Evolutionary conservation across 1,139 yeast genomes (phyloP).

Genomic region (Blastobotrys ciferrii): DNA sequence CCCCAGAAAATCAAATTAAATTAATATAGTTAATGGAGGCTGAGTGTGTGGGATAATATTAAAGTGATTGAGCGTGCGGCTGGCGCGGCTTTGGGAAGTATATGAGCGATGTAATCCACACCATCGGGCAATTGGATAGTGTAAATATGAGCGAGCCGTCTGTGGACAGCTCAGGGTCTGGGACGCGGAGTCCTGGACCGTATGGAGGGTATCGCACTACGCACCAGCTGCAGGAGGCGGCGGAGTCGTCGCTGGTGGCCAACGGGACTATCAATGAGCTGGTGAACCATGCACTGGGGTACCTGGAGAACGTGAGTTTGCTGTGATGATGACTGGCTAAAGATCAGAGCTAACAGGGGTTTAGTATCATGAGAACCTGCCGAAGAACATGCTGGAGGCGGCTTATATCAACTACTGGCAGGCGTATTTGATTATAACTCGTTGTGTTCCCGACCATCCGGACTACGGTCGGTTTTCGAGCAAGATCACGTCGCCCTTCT

Average conservation of each 20-base stretch:
- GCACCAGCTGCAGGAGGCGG: slow-evolving; percentile 23
- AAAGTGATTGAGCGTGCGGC: slow-evolving; percentile 5
- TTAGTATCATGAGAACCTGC: slow-evolving; percentile 18
- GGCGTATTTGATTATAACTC: slow-evolving; percentile 23
- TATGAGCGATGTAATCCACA: background rate
- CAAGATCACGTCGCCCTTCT: slow-evolving; percentile 23
- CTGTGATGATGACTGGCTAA: background rate
- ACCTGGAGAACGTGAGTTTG: slow-evolving; percentile 25
- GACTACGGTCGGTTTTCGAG: slow-evolving; percentile 19
- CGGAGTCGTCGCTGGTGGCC: slow-evolving; percentile 24
- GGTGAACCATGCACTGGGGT: slow-evolving; percentile 29
- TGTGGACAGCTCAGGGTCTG: background rate
- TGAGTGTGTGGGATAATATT: no score
- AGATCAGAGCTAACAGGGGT: background rate
- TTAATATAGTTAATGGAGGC: no score
- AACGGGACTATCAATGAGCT: slow-evolving; percentile 26
- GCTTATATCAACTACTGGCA: slow-evolving; percentile 29
- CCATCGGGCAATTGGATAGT: background rate
- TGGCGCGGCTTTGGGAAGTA: slow-evolving; percentile 1
- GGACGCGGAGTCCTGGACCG: background rate
- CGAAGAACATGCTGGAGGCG: slow-evolving; percentile 27
- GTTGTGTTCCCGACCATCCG: slow-evolving; percentile 27
- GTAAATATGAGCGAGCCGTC: background rate
- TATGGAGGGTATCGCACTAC: slow-evolving; percentile 17
- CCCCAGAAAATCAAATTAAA: no score